Evolutionary conservation across 257 asterid species (phyloP), one percentile per base, ranked within the genome.

Genomic region (Forsythia viridissima): DNA sequence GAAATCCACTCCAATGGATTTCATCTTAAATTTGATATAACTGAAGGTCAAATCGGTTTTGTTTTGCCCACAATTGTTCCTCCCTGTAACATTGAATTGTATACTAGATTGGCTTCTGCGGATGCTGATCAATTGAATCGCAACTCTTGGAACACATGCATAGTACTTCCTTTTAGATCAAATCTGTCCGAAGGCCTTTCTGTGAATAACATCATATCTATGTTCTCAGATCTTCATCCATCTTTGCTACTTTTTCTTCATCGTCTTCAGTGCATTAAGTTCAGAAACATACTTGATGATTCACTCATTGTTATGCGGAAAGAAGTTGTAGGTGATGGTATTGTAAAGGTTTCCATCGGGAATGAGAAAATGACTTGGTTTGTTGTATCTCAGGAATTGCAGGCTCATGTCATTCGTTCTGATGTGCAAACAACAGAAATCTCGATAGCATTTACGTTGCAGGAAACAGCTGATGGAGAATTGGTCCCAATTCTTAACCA

Each of bases 1-100:
- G 98, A 94, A 84, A 92, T 94, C 75, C 98, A 94, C 85, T 94
- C 98, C 76, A 91, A 91, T 82, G 98, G 98, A 80, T 91, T 91
- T 85, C 98, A 93, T 82, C 87, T 96, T 48, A 93, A 93, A 85
- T 96, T 93, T 85, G 99, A 96, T 87, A 84, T 92, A 82, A 88
- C 92, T 20, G 86, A 86, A 66, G 99, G 99, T 87, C 96, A 93
- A 86, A 96, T 96, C 83, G 99, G 99, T 86, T 96, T 96, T 86
- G 90, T 96, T 86, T 87, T 96, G 77, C 99, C 99, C 70, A 92
- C 97, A 55, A 81, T 84, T 74, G 86, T 96, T 74, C 93, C 99
- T 83, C 91, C 97, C 61, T 87, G 96, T 87, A 96, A 96, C 84
- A 82, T 90, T 79, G 88, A 88, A 79, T 84, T 83, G 70, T 91